Evolutionary conservation across 768 basidiomycete genomes (phyloP).

Genomic region (Leucocoprinus sp.): DNA sequence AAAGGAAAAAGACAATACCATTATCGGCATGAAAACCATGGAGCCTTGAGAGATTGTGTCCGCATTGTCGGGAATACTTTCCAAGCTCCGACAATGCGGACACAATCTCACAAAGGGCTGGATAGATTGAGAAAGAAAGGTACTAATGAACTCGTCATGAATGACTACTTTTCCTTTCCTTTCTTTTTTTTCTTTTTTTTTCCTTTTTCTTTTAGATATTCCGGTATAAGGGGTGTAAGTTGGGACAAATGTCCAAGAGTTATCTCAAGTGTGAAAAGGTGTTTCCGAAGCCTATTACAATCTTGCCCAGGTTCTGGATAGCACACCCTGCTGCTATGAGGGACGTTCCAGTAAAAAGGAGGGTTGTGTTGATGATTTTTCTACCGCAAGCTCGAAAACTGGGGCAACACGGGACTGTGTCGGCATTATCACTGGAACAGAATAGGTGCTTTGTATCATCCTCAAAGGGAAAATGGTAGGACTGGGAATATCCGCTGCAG

Average conservation of each 20-base stretch:
- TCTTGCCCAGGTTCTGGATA: background rate
- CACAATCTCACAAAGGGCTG: background rate
- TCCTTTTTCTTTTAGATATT: conserved; percentile 1
- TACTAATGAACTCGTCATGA: no score
- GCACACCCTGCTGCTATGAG: background rate
- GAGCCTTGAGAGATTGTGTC: conserved; percentile 3
- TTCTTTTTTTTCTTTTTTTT: background rate
- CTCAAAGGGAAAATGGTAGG: background rate
- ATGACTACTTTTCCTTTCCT: conserved; percentile 1
- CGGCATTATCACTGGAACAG: background rate
- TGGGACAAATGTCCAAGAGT: background rate
- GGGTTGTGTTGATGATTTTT: background rate
- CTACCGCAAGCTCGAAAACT: background rate
- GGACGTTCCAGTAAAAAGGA: background rate
- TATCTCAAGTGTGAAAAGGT: background rate
- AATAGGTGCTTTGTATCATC: background rate
- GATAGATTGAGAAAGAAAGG: no score
- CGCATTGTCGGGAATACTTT: background rate
- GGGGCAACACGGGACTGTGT: background rate
- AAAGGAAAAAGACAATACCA: conserved; percentile 2
- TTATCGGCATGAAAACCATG: background rate
- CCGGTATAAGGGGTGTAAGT: background rate
- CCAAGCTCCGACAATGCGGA: background rate
- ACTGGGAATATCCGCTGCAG: background rate
- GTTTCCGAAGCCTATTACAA: background rate